phyloP scores from a whole-genome alignment of 108 stramenopile genomes.

The Nannochloropsis gaditana region DNA sequence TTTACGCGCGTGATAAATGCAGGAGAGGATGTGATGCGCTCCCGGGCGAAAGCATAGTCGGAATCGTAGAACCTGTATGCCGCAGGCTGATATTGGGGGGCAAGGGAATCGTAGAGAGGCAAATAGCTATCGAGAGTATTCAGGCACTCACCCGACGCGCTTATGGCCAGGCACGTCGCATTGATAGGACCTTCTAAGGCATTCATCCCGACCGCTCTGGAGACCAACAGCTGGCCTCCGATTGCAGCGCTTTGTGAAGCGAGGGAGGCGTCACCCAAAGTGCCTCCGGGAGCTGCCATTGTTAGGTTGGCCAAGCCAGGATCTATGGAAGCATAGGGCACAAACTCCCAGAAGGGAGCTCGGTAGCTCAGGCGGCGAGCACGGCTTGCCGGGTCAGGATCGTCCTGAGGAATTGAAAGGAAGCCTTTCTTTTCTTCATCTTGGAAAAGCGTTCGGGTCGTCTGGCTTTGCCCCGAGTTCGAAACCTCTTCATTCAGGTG shows the following conservation, averaged over 20 bases:
- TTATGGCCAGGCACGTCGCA: background rate
- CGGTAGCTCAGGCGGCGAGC: background rate
- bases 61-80: background rate
- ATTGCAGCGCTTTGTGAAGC: background rate
- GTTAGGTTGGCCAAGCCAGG: background rate
- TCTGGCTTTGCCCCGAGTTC: no score
- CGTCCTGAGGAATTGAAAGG: background rate
- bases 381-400: background rate
- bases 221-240: background rate
- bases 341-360: background rate
- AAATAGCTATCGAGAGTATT: background rate
- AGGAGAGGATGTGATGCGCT: background rate
- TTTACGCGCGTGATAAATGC: background rate
- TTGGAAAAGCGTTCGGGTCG: background rate
- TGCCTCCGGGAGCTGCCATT: background rate
- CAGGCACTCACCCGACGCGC: background rate
- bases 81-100: background rate
- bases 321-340: background rate
- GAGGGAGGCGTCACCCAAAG: background rate
- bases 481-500: no score
- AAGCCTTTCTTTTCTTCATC: background rate
- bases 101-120: background rate
- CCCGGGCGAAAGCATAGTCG: background rate
- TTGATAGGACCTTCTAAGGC: background rate
- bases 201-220: background rate